phyloP scores from a whole-genome alignment of 495 filamentous ascomycete genomes.

The Aspergillus baeticus region DNA sequence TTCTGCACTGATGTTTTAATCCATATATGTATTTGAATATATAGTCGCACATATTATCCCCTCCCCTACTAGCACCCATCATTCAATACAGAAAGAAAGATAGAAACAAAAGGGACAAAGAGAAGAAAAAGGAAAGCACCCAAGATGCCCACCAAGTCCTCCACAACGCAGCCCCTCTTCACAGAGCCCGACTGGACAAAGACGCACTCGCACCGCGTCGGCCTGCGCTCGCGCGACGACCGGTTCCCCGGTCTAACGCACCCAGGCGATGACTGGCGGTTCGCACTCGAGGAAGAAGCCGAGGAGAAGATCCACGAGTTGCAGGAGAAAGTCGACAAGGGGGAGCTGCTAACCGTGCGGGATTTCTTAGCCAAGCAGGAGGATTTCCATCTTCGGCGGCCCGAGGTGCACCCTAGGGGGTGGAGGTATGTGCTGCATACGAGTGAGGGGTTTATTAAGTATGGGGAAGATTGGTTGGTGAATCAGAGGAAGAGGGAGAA shows the following conservation, averaged over 20 bases:
- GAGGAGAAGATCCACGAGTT: slow-evolving; percentile 22
- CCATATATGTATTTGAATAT: no score
- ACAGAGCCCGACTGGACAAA: slow-evolving; percentile 21
- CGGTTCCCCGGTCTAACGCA: slow-evolving; percentile 19
- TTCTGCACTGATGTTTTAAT: no score
- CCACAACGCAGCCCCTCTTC: neutral
- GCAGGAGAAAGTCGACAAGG: slow-evolving; percentile 16
- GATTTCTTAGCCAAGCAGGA: slow-evolving; percentile 21
- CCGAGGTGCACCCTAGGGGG: slow-evolving; percentile 14
- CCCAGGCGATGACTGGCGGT: slow-evolving; percentile 10
- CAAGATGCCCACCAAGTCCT: no score
- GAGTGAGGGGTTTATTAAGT: slow-evolving; percentile 20
- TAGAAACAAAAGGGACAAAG: no score
- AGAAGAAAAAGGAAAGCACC: no score
- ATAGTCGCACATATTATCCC: no score
- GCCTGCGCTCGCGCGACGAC: slow-evolving; percentile 9
- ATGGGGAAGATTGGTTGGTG: slow-evolving; percentile 15
- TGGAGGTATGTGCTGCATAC: slow-evolving; percentile 23
- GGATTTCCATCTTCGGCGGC: slow-evolving; percentile 19
- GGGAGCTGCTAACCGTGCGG: slow-evolving; percentile 14
- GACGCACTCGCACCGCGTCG: slow-evolving; percentile 15
- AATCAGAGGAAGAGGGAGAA: slow-evolving; percentile 12
- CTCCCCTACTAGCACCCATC: no score
- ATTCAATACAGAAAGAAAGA: no score
- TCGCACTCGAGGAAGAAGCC: slow-evolving; percentile 12